A percentile compares a stretch with the other conserved stretches of the same genome.
Evolutionary conservation across 169 alveolate species (phyloP).

Genomic region (Perkinsus marinus): DNA sequence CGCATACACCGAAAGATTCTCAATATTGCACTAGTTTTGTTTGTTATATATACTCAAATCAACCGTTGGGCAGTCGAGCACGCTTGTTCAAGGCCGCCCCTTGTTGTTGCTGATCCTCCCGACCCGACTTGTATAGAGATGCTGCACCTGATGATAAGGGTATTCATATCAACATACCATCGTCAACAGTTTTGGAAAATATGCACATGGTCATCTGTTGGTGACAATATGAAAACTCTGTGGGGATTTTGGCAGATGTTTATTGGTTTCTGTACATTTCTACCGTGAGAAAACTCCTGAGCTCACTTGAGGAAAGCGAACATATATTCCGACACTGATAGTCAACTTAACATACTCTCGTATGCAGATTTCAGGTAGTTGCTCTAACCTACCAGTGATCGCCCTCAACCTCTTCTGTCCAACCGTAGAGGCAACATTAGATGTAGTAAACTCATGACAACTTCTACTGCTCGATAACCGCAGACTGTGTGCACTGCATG

Average conservation of each 20-base stretch:
- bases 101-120: background rate
- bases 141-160: background rate
- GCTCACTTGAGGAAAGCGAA: too few relatives aligned
- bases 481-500: background rate
- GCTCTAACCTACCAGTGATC: background rate
- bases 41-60: background rate
- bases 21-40: background rate
- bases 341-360: too few relatives aligned
- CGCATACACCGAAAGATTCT: background rate
- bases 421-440: background rate
- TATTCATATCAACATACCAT: too few relatives aligned
- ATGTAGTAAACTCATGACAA: background rate
- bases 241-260: too few relatives aligned
- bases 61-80: background rate
- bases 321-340: too few relatives aligned
- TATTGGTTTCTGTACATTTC: too few relatives aligned
- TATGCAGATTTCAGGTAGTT: background rate
- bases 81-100: background rate
- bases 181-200: too few relatives aligned
- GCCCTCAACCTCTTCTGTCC: background rate
- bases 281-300: too few relatives aligned
- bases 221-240: too few relatives aligned
- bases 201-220: too few relatives aligned
- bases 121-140: background rate
- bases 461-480: background rate